These are phyloP conservation scores for Ceratopteris richardii DNA, from an alignment of 75 land plant genomes.

Conservation along the genomic window DNA sequence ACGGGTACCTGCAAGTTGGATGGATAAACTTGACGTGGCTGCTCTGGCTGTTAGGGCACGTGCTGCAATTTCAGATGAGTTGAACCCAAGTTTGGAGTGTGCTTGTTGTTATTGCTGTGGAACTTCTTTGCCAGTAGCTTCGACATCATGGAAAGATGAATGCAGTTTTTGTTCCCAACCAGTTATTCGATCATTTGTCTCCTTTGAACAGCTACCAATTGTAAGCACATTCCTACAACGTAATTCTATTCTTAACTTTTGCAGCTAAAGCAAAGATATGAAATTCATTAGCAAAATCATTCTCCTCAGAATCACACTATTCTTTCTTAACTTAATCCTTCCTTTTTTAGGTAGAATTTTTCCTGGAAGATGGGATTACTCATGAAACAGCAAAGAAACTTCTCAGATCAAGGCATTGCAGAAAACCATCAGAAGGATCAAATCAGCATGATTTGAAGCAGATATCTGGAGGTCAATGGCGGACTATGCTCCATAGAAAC, in stretches of 20 bases:
- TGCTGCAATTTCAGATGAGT: slow-evolving; percentile 12
- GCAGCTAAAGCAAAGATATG: background rate
- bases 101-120: slow-evolving; percentile 26
- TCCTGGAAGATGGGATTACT: slow-evolving; percentile 20
- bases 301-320: no score
- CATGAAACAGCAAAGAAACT: slow-evolving; percentile 24
- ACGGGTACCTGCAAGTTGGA: slow-evolving; percentile 30
- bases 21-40: slow-evolving; percentile 26
- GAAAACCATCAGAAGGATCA: background rate
- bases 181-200: slow-evolving; percentile 28
- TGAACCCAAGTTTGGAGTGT: slow-evolving; percentile 6
- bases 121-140: slow-evolving; percentile 17
- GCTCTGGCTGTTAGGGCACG: slow-evolving; percentile 22
- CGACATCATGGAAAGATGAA: slow-evolving; percentile 8
- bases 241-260: background rate
- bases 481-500: slow-evolving; percentile 8
- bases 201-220: slow-evolving; percentile 33
- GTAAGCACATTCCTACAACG: slow-evolving; percentile 17
- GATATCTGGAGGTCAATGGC: background rate
- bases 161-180: slow-evolving; percentile 29
- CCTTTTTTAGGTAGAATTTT: slow-evolving; percentile 22
- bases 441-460: background rate
- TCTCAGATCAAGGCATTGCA: background rate
- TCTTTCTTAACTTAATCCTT: no score
- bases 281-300: no score